These are phyloP conservation scores for Neonectria magnoliae DNA, from an alignment of 2,329 filamentous ascomycete species.

Conservation along the genomic window DNA sequence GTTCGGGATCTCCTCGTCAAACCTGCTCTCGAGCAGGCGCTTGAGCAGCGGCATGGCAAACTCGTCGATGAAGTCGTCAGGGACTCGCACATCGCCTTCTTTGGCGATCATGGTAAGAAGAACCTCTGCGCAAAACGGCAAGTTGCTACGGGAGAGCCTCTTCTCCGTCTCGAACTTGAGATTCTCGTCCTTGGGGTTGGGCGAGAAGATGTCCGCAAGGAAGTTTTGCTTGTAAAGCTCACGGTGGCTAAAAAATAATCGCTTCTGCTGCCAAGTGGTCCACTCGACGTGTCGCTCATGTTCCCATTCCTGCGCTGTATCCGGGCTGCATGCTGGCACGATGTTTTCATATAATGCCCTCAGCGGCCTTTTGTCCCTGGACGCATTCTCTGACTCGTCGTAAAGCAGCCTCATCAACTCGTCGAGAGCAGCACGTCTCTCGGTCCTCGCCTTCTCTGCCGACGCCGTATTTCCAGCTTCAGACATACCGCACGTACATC, in stretches of 20 bases:
- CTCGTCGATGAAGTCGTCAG: slow-evolving; percentile 30
- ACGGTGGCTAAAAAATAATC: slow-evolving; percentile 29
- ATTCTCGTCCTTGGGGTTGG: neutral
- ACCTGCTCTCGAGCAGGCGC: slow-evolving; percentile 27
- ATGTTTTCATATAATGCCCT: slow-evolving; percentile 37
- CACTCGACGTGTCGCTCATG: slow-evolving; percentile 20
- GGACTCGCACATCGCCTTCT: slow-evolving; percentile 16
- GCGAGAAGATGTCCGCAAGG: slow-evolving; percentile 28
- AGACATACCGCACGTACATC: slow-evolving; percentile 34
- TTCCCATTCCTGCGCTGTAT: slow-evolving; percentile 35
- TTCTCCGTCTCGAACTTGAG: slow-evolving; percentile 7
- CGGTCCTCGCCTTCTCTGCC: slow-evolving; percentile 27
- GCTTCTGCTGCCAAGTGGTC: slow-evolving; percentile 25
- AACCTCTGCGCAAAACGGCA: slow-evolving; percentile 25
- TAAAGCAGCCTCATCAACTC: slow-evolving; percentile 36
- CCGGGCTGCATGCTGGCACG: slow-evolving; percentile 35
- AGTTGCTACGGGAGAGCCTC: slow-evolving; percentile 30
- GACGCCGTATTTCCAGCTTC: slow-evolving; percentile 33
- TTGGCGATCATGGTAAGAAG: slow-evolving; percentile 23
- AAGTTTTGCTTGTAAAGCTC: slow-evolving; percentile 30
- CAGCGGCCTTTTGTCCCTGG: slow-evolving; percentile 34
- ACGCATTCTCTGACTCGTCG: neutral
- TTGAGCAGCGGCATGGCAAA: slow-evolving; percentile 37
- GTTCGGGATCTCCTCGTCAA: slow-evolving; percentile 19
- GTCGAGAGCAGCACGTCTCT: slow-evolving; percentile 34